A percentile compares a stretch with the other conserved stretches of the same genome.
Conservation (phyloP, 2,329 filamentous ascomycete genomes). For the Sporothrix phasma region DNA sequence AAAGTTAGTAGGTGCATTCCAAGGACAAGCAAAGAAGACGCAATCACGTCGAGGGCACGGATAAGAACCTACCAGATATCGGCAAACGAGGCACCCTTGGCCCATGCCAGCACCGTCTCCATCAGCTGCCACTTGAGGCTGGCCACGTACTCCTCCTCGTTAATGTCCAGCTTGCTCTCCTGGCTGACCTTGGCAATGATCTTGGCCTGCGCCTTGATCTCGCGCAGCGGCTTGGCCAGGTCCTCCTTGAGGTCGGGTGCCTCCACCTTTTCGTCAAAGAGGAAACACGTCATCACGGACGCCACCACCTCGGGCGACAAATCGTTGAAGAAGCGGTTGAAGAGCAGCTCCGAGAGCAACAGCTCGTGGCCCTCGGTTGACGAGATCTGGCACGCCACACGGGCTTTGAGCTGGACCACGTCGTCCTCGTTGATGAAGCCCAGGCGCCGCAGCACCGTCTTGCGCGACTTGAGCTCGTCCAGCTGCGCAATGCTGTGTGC, state of each 20-base stretch:
- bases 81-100: slow-evolving; percentile 78
- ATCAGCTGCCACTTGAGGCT: slow-evolving; percentile 91
- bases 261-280: slow-evolving; percentile 93
- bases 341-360: slow-evolving; percentile 83
- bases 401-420: slow-evolving; percentile 92
- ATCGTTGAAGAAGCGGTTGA: slow-evolving; percentile 98
- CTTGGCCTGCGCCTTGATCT: slow-evolving; percentile 78
- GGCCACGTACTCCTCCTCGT: slow-evolving; percentile 86
- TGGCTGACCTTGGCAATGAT: slow-evolving; percentile 87
- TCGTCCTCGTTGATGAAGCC: slow-evolving; percentile 94
- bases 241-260: slow-evolving; percentile 71
- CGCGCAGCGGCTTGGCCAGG: slow-evolving; percentile 71
- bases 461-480: slow-evolving; percentile 91
- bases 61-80: slow-evolving; percentile 73
- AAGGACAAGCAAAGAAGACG: not conserved
- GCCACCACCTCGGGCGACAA: slow-evolving; percentile 80
- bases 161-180: slow-evolving; percentile 88
- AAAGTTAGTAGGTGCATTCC: slow-evolving; percentile 11
- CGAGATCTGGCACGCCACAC: slow-evolving; percentile 95
- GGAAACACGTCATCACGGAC: slow-evolving; percentile 81
- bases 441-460: slow-evolving; percentile 85
- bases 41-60: not conserved
- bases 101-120: slow-evolving; percentile 92
- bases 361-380: slow-evolving; percentile 85
- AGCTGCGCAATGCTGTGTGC: slow-evolving; percentile 85